Evolutionary conservation across 2,329 filamentous ascomycete species (phyloP).

Genomic region (Magnaporthiopsis poae): DNA sequence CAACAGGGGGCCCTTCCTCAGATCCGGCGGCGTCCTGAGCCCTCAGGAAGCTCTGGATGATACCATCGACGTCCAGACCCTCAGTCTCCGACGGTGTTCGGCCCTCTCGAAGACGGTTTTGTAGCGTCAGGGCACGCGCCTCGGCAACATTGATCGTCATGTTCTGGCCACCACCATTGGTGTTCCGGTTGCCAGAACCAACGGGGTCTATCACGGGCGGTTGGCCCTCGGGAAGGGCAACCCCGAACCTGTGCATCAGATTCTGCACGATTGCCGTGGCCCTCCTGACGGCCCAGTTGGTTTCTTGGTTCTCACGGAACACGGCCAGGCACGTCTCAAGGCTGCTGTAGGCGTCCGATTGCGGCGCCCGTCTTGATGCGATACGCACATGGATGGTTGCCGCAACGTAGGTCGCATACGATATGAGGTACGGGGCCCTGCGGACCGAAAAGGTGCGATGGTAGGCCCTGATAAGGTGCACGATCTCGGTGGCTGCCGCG

Average conservation of each 20-base stretch:
- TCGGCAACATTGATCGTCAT: too few relatives aligned
- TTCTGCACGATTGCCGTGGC: slow-evolving; percentile 35
- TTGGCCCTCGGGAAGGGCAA: slow-evolving; percentile 13
- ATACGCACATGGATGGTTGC: slow-evolving; percentile 43
- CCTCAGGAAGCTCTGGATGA: slow-evolving; percentile 26
- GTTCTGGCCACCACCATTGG: not conserved
- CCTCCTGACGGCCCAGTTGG: slow-evolving; percentile 37
- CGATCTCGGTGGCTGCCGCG: slow-evolving; percentile 24
- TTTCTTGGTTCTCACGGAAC: slow-evolving; percentile 39
- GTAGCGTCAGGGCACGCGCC: too few relatives aligned
- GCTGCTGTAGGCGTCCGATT: slow-evolving; percentile 28
- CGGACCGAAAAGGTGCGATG: slow-evolving; percentile 28
- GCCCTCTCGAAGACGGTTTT: not conserved
- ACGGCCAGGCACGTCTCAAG: slow-evolving; percentile 35
- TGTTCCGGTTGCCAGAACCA: not conserved
- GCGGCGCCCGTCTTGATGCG: slow-evolving; percentile 32
- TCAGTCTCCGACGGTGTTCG: slow-evolving; percentile 11
- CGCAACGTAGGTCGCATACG: slow-evolving; percentile 45
- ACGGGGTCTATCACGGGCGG: not conserved
- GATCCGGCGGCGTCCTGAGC: slow-evolving; percentile 12
- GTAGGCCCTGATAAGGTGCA: slow-evolving; percentile 22
- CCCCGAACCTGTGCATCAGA: slow-evolving; percentile 34
- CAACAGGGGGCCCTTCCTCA: not conserved
- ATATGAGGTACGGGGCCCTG: slow-evolving; percentile 41
- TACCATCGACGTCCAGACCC: slow-evolving; percentile 26